Percentiles rank a stretch among this genome's conserved stretches.
These are phyloP conservation scores for Tetraselmis striata DNA, from an alignment of 139 green algal species.

Conservation along the genomic window DNA sequence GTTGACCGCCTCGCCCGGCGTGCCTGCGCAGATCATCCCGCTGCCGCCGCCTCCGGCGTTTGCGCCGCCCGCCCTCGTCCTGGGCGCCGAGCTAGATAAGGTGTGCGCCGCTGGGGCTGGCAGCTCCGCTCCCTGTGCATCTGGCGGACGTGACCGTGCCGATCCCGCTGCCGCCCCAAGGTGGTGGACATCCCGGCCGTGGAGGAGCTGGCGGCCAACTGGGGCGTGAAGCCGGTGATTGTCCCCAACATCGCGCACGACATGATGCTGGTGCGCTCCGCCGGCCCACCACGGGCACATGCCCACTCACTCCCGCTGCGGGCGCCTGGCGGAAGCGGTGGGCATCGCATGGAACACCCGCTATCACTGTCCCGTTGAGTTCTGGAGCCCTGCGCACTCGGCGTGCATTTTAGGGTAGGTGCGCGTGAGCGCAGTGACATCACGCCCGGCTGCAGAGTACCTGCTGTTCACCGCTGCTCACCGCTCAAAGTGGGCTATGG, in stretches of 20 bases:
- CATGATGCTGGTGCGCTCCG: conserved; percentile 64
- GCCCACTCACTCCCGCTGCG: too few relatives aligned
- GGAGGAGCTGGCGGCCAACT: conserved; percentile 49
- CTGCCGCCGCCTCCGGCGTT: conserved; percentile 23
- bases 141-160: too few relatives aligned
- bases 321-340: too few relatives aligned
- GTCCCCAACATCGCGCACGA: conserved; percentile 67
- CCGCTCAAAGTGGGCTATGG: too few relatives aligned
- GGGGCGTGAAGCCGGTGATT: conserved; percentile 35
- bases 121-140: not conserved
- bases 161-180: not conserved
- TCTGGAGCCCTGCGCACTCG: too few relatives aligned
- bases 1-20: too few relatives aligned
- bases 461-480: too few relatives aligned
- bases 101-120: conserved; percentile 13
- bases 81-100: conserved; percentile 47
- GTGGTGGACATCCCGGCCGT: conserved; percentile 4
- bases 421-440: not conserved
- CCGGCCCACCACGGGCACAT: not conserved
- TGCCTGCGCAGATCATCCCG: conserved; percentile 23
- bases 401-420: not conserved
- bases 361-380: too few relatives aligned
- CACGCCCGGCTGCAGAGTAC: not conserved
- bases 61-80: conserved; percentile 47
- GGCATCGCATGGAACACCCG: too few relatives aligned